Conservation (phyloP, 768 basidiomycete species). For the Tylopilus subfusipes region DNA sequence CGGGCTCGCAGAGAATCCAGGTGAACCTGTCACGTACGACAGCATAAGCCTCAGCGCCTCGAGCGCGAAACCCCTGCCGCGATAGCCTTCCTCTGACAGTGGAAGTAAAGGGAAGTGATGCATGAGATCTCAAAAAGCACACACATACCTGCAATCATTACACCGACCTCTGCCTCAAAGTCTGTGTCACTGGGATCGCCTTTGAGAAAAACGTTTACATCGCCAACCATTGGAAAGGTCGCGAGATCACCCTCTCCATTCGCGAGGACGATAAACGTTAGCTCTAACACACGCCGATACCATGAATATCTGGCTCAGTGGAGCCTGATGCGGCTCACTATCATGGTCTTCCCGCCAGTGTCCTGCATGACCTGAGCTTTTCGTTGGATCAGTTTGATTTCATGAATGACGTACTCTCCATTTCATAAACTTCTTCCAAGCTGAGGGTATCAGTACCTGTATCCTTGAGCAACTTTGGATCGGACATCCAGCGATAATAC, state of each 20-base stretch:
- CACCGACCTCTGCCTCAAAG: constrained; percentile 79
- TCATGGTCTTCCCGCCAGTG: constrained; percentile 88
- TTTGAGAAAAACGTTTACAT: constrained; percentile 88
- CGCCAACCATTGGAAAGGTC: constrained; percentile 75
- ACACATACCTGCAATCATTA: constrained; percentile 87
- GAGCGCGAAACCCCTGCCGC: constrained; percentile 63
- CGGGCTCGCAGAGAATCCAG: constrained; percentile 17
- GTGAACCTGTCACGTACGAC: constrained; percentile 57
- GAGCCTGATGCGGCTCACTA: constrained; percentile 39
- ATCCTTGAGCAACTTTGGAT: constrained; percentile 62
- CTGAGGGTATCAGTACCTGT: constrained; percentile 85
- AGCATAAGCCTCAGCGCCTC: constrained; percentile 66
- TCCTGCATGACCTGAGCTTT: constrained; percentile 37
- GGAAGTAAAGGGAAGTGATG: neutral
- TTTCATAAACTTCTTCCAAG: constrained; percentile 78
- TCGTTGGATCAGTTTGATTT: neutral
- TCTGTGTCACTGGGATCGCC: constrained; percentile 41
- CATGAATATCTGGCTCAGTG: neutral
- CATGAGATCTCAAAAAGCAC: neutral
- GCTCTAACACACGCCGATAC: constrained; percentile 43
- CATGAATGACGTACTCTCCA: constrained; percentile 66
- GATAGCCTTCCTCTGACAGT: constrained; percentile 54
- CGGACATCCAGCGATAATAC: constrained; percentile 89
- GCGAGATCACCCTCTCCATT: constrained; percentile 25
- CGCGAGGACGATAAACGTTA: constrained; percentile 87